phyloP scores from a whole-genome alignment of 176 grass and related monocot genomes.

The Areca catechu region DNA sequence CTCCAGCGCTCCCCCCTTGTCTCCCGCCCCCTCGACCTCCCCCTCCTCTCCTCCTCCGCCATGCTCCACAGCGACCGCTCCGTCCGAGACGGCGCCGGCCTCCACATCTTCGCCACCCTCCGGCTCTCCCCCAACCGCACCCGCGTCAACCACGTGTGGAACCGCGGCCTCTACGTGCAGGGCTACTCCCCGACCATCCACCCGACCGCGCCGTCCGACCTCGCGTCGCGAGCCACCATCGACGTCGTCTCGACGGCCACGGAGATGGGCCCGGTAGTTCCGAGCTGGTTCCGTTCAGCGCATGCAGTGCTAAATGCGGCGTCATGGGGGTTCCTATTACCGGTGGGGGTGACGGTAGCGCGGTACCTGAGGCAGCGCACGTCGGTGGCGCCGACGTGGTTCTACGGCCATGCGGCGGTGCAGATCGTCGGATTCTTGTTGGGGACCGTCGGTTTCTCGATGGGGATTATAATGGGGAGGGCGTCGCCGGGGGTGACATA shows the following conservation, averaged over 20 bases:
- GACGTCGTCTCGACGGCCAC: constrained; percentile 84
- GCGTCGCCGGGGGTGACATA: constrained; percentile 66
- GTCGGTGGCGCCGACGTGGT: constrained; percentile 58
- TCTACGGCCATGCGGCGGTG: constrained; percentile 71
- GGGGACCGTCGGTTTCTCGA: constrained; percentile 61
- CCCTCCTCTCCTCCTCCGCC: constrained; percentile 59
- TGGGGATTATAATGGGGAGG: constrained; percentile 76
- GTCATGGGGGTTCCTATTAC: constrained; percentile 84
- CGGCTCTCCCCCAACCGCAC: constrained; percentile 78
- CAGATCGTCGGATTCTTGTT: constrained; percentile 52
- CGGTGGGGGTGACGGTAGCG: constrained; percentile 53
- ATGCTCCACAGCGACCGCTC: constrained; percentile 16
- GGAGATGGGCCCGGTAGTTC: constrained; percentile 29
- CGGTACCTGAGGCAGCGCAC: constrained; percentile 82
- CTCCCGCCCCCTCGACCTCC: constrained; percentile 67
- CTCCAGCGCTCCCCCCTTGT: constrained; percentile 56
- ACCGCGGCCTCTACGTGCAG: constrained; percentile 93
- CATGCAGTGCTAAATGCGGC: constrained; percentile 65
- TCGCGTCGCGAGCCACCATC: constrained; percentile 75
- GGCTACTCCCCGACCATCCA: constrained; percentile 94
- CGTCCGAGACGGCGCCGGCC: constrained; percentile 50
- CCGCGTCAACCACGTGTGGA: constrained; percentile 73
- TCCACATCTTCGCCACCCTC: constrained; percentile 63
- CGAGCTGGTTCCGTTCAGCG: constrained; percentile 33
- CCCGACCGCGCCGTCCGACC: constrained; percentile 66